Percentiles rank a stretch among this genome's conserved stretches.
Evolutionary conservation across 768 basidiomycete species (phyloP).

Genomic region (Lentinula aciculospora): DNA sequence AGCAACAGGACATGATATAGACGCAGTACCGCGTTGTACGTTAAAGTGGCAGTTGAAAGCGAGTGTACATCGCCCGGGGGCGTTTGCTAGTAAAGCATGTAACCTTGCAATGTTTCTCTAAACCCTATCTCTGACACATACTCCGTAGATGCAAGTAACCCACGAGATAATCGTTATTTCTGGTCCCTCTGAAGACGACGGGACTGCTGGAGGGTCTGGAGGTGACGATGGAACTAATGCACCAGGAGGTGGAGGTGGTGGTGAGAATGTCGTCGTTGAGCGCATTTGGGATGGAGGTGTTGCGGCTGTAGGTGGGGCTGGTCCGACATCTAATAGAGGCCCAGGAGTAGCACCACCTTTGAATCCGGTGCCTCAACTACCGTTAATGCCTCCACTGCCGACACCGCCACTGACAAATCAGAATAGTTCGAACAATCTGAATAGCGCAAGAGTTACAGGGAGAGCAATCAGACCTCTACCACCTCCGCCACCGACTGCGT

Average conservation of each 20-base stretch:
- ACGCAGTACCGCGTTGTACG: not conserved
- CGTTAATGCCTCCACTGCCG: not conserved
- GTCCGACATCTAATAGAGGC: not conserved
- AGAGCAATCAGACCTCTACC: not conserved
- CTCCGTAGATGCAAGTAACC: constrained; percentile 40
- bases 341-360: too few species aligned
- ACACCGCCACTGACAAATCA: not conserved
- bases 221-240: constrained; percentile 65
- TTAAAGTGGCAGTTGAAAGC: constrained; percentile 72
- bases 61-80: constrained; percentile 76
- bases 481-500: not conserved
- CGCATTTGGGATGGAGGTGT: constrained; percentile 79
- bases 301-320: not conserved
- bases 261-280: constrained; percentile 75
- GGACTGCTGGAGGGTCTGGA: constrained; percentile 47
- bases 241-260: constrained; percentile 60
- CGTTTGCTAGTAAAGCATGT: constrained; percentile 32
- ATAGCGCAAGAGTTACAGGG: not conserved
- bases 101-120: too few species aligned
- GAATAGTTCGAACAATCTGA: too few species aligned
- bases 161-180: constrained; percentile 75
- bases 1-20: not conserved
- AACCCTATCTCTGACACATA: not conserved
- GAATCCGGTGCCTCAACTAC: not conserved
- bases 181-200: constrained; percentile 72